Evolutionary conservation across 495 filamentous ascomycete genomes (phyloP), one percentile per base, ranked within the genome.

Genomic region (Darksidea phi): DNA sequence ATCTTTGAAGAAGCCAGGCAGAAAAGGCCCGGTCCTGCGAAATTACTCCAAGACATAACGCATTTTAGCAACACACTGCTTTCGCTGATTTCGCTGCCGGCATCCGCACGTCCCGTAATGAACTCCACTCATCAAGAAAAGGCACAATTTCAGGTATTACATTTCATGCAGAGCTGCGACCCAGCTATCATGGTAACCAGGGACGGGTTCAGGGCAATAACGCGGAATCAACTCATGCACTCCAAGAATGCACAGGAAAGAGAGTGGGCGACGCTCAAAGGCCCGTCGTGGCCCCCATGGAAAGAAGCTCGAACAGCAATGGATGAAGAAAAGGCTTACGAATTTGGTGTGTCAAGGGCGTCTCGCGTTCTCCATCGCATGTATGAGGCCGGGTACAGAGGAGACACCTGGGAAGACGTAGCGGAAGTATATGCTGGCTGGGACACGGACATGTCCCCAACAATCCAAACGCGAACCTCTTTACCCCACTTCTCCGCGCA

Each of bases 211-310:
- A 77, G 83, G 60, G 85, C 80, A 15, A 70, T 89, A 1, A 67
- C 76, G 36, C 72, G 72, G 1, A 77, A 87, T 24, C 87, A 89
- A 54, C 71, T 90, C 6, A 83, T 82, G 0, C 86, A 85, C 62
- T 77, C 74, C 36, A 89, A 90, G 66, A 87, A 83, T 2, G 3
- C 53, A 0, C 70, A 72, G 1, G 88, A 89, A 69, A 79, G 75
- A 11, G 78, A 82, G 63, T 85, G 78, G 74, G 83, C 82, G 1
- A 69, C 74, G 36, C 66, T 86, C 28, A 87, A 89, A 72, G 76
- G 81, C 5, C 74, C 74, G 0, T 82, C 79, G 12, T 90, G 87
- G 87, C 87, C 87, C 2, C 87, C 87, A 1, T 90, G 84, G 84
- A 88, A 86, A 50, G 79, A 83, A 67, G 81, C 83, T 7, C 81